These are phyloP conservation scores for Neofusicoccum ribis DNA, from an alignment of 2,329 filamentous ascomycete species.

Conservation along the genomic window DNA sequence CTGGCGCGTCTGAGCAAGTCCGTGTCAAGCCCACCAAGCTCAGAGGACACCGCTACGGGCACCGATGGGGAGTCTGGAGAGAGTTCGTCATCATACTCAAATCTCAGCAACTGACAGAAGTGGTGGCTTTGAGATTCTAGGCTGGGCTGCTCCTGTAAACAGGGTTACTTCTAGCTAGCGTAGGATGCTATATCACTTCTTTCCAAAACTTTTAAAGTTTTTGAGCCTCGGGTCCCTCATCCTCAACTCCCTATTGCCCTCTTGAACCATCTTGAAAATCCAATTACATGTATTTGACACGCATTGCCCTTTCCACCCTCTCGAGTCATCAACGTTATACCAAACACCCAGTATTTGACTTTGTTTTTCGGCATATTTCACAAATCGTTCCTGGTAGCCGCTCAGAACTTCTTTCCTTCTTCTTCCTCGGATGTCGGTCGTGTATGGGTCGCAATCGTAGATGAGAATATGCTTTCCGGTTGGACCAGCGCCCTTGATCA, in stretches of 20 bases:
- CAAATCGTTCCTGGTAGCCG: neutral
- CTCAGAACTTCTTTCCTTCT: neutral
- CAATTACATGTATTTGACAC: neutral
- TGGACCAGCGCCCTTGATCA: neutral
- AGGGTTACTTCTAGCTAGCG: neutral
- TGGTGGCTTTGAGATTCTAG: neutral
- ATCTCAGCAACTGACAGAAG: neutral
- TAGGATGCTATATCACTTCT: neutral
- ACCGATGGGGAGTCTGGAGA: neutral
- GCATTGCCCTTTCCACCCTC: too few relatives aligned
- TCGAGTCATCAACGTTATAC: neutral
- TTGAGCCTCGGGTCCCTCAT: neutral
- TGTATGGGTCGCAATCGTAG: neutral
- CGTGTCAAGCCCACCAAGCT: neutral
- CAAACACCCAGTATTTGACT: neutral
- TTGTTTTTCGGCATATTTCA: neutral
- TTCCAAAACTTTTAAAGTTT: neutral
- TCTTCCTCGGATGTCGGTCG: neutral
- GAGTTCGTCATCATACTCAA: neutral
- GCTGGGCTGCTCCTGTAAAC: neutral
- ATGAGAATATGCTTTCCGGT: neutral
- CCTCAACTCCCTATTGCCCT: neutral
- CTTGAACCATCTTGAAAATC: neutral
- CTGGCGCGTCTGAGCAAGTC: neutral
- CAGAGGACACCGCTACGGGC: neutral